phyloP scores from a whole-genome alignment of 371 early-diverging fungal genomes.

The Saksenaea oblongispora region DNA sequence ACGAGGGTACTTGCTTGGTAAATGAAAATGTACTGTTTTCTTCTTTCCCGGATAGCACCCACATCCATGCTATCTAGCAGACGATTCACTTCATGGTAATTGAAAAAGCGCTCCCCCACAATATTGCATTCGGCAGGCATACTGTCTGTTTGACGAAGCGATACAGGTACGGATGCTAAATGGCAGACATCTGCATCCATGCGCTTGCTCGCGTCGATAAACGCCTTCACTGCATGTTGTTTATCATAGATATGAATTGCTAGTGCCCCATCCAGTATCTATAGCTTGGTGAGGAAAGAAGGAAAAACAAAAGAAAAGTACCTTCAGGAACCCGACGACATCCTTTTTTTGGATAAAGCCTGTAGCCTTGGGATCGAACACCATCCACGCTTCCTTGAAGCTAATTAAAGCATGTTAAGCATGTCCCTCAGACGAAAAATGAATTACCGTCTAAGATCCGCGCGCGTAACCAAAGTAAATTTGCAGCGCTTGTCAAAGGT shows the following conservation, averaged over 20 bases:
- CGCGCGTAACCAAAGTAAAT: conserved; percentile 50
- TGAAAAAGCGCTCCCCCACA: conserved; percentile 28
- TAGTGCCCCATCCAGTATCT: conserved; percentile 45
- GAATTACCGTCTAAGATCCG: conserved; percentile 45
- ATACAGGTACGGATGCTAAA: conserved; percentile 17
- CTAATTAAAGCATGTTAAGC: conserved; percentile 13
- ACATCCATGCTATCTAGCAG: conserved; percentile 39
- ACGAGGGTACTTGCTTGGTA: conserved; percentile 47
- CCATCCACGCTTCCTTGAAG: conserved; percentile 52
- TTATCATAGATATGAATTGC: conserved; percentile 43
- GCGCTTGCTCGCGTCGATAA: conserved; percentile 31
- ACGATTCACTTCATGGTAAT: conserved; percentile 27
- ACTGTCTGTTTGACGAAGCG: neutral
- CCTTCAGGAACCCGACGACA: conserved; percentile 43
- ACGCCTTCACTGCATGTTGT: conserved; percentile 30
- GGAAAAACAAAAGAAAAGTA: conserved; percentile 3
- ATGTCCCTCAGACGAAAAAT: neutral
- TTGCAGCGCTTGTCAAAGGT: conserved; percentile 54
- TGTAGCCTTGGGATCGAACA: conserved; percentile 49
- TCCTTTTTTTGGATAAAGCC: conserved; percentile 46
- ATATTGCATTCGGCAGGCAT: conserved; percentile 9
- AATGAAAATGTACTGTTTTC: conserved; percentile 34
- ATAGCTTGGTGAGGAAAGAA: neutral
- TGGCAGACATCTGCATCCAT: conserved; percentile 25
- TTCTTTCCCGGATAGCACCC: conserved; percentile 27